These are phyloP conservation scores for Oenanthe javanica DNA, from an alignment of 140 eudicot species.

Conservation along the genomic window DNA sequence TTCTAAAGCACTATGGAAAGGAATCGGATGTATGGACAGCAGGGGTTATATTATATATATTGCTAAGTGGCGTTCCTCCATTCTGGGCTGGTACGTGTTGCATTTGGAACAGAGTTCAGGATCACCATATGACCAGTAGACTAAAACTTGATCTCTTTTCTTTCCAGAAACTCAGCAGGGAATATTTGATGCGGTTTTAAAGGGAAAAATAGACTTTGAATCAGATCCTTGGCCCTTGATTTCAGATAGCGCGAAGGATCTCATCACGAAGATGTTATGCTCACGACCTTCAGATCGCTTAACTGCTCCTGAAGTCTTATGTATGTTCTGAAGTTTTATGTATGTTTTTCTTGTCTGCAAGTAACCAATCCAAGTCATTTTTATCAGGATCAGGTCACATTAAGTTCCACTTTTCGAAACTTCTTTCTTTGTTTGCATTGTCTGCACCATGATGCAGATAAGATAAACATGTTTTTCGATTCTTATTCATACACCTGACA, in stretches of 20 bases:
- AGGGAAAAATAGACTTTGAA: slow-evolving; percentile 82
- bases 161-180: slow-evolving; percentile 95
- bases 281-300: slow-evolving; percentile 64
- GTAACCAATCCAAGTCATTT: neutral
- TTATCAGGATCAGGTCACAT: neutral
- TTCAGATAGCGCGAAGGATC: slow-evolving; percentile 94
- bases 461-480: neutral
- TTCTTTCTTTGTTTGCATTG: neutral
- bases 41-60: slow-evolving; percentile 80
- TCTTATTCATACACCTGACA: neutral
- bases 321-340: no score
- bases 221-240: slow-evolving; percentile 97
- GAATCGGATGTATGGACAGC: slow-evolving; percentile 99
- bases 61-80: slow-evolving; percentile 94
- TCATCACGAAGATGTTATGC: slow-evolving; percentile 69
- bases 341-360: neutral
- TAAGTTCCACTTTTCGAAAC: neutral
- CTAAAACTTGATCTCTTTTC: neutral
- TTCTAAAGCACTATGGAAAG: slow-evolving; percentile 78
- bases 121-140: neutral
- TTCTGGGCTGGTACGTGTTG: slow-evolving; percentile 90
- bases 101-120: neutral
- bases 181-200: slow-evolving; percentile 87
- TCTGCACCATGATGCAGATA: neutral
- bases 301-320: slow-evolving; percentile 93